Base-by-base conservation (phyloP, 1,284 basidiomycete genomes). In the Gomphus bonarii region DNA sequence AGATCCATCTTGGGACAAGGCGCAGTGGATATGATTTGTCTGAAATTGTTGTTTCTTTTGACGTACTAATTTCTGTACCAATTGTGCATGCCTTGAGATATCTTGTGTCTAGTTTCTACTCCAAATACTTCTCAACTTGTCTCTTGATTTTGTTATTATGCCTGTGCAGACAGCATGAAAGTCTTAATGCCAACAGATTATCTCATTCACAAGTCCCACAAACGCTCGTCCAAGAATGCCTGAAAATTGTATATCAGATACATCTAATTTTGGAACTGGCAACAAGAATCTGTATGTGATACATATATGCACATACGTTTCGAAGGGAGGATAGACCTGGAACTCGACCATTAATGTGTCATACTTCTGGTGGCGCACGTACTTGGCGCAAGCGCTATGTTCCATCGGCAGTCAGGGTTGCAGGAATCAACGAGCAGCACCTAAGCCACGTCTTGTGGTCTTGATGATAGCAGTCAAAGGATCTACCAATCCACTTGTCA, bases 1-100 rank as follows among this genome's bases (percentile, higher is more conserved):
- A 73, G 88, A 92, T 69, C 88, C 89, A 44, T 78, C 79, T 60
- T 91, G 89, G 89, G 88, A 91, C 61, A 88, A 81, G 70, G 62
- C 78, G 2, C 85, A 88, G 66, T 90, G 86, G 87, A 68, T 80
- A 58, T 88, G 69, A 78, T 28, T 18, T 54, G 40, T 4, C 50
- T 6, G 22, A 16, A 25, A 12, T 11, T 38, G 5, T 33, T 16
- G 7, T 52, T 52, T 14, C 31, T 38, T 20, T 12, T 20, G 20
- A 10, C 12, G 14, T 48, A 31, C 14, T n/a, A 44, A n/a, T 48
- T 5, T 48, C 10, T 48, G 46, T 48, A 48, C 46, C 16, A 22
- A 30, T 52, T 38, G 35, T 11, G 16, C 35, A 25, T 43, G 28
- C 18, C 50, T 20, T n/a, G 35, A 38, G 30, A 43, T 52, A 33